Evolutionary conservation across 495 filamentous ascomycete species (phyloP).

Genomic region (Clohesyomyces aquaticus): DNA sequence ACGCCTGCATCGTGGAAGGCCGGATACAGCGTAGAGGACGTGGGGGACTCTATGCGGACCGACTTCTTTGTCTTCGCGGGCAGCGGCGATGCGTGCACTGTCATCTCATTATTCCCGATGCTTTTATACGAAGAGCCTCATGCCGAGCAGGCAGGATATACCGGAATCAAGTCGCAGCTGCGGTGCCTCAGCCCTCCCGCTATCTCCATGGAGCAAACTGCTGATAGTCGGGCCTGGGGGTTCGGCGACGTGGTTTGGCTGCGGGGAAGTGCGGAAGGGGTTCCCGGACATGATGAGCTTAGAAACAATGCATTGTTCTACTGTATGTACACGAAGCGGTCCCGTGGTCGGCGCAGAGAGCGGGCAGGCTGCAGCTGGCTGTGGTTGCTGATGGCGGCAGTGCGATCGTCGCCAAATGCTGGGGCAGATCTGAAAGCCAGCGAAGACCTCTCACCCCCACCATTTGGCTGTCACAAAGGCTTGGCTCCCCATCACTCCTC

Average conservation of each 20-base stretch:
- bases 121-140: slow-evolving; percentile 6
- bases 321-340: slow-evolving; percentile 37
- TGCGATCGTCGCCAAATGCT: slow-evolving; percentile 27
- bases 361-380: slow-evolving; percentile 5
- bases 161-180: slow-evolving; percentile 28
- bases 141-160: slow-evolving; percentile 11
- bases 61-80: slow-evolving; percentile 39
- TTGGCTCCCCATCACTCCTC: slow-evolving; percentile 3
- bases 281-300: slow-evolving; percentile 47
- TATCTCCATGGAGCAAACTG: slow-evolving; percentile 27
- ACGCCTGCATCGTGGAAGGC: slow-evolving; percentile 21
- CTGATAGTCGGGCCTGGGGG: slow-evolving; percentile 18
- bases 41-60: slow-evolving; percentile 40
- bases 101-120: slow-evolving; percentile 35
- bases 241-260: slow-evolving; percentile 12
- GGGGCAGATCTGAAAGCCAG: slow-evolving; percentile 27
- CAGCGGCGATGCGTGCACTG: slow-evolving; percentile 9
- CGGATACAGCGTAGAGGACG: slow-evolving; percentile 33
- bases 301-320: slow-evolving; percentile 42
- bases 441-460: slow-evolving; percentile 30
- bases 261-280: slow-evolving; percentile 43
- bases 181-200: slow-evolving; percentile 16
- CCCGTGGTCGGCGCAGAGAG: slow-evolving; percentile 7
- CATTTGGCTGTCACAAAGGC: neutral
- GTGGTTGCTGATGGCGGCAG: slow-evolving; percentile 28